These are phyloP conservation scores for Cornus controversa DNA, from an alignment of 148 eudicot genomes.

Conservation along the genomic window DNA sequence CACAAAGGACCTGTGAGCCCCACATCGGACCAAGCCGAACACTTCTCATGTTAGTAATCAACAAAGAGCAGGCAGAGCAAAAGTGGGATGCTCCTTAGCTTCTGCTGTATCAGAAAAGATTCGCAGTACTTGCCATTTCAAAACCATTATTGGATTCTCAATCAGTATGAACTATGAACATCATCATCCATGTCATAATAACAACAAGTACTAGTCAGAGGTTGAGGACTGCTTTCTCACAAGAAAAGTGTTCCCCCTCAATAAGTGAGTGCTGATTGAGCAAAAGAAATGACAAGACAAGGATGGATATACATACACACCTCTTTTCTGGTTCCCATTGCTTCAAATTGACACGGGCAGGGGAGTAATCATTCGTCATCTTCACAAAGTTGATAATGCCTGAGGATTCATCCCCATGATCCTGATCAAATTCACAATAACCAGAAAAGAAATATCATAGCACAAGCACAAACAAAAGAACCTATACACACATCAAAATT, in stretches of 20 bases:
- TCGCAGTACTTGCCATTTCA: background rate
- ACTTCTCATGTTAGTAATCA: background rate
- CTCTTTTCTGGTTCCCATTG: background rate
- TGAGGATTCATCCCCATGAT: background rate
- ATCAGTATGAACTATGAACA: background rate
- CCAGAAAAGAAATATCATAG: background rate
- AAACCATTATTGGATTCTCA: background rate
- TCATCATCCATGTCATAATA: background rate
- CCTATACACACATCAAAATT: no score
- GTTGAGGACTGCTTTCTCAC: background rate
- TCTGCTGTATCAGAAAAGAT: background rate
- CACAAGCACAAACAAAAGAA: background rate
- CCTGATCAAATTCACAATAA: background rate
- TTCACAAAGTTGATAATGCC: slow-evolving; percentile 11
- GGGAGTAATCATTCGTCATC: background rate
- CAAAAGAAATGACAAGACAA: slow-evolving; percentile 18
- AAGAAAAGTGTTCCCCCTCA: background rate
- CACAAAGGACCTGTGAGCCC: no score
- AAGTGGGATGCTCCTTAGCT: background rate
- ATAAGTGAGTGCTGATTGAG: slow-evolving; percentile 1
- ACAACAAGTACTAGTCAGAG: background rate
- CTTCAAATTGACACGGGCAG: background rate
- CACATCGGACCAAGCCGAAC: background rate
- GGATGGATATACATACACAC: background rate
- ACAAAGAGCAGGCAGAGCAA: slow-evolving; percentile 6